These are phyloP conservation scores for Globisporangium iwayamae DNA, from an alignment of 352 stramenopile genomes.

Conservation along the genomic window DNA sequence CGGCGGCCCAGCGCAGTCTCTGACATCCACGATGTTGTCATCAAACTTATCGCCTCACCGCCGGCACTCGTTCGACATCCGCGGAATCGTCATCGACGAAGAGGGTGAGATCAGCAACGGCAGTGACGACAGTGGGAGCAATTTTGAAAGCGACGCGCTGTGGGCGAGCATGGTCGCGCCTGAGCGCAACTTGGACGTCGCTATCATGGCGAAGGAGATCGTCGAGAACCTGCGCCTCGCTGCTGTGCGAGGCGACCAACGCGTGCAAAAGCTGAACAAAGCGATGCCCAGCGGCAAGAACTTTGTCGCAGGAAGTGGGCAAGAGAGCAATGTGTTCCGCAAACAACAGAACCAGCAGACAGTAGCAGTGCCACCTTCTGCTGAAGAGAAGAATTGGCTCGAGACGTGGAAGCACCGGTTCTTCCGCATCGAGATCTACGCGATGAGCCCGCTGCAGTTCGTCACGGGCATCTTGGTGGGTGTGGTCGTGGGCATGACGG, in stretches of 20 bases:
- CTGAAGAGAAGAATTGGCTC: constrained; percentile 19
- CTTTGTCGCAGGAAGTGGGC: constrained; percentile 6
- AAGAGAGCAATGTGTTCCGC: not conserved
- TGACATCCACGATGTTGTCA: constrained; percentile 7
- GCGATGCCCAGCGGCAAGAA: constrained; percentile 21
- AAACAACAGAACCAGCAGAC: constrained; percentile 1
- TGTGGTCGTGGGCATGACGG: constrained; percentile 32
- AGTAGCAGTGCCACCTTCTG: not conserved
- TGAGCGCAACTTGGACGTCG: constrained; percentile 19
- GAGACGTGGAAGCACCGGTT: constrained; percentile 21
- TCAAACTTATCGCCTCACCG: not conserved
- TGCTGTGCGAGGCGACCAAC: constrained; percentile 26
- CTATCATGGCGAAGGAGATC: constrained; percentile 31
- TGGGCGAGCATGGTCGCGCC: constrained; percentile 13
- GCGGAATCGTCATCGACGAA: not conserved
- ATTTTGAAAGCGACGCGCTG: constrained; percentile 8
- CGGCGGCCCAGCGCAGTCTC: not conserved
- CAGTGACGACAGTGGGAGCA: not conserved
- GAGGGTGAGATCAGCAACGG: not conserved
- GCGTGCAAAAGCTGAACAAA: constrained; percentile 21
- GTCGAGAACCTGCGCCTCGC: constrained; percentile 34
- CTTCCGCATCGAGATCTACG: constrained; percentile 17
- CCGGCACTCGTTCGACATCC: constrained; percentile 11
- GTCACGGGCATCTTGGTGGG: constrained; percentile 38
- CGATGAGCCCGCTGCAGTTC: constrained; percentile 32